These are phyloP conservation scores for Apiotrichum porosum DNA, from an alignment of 1,284 basidiomycete species.

Conservation along the genomic window DNA sequence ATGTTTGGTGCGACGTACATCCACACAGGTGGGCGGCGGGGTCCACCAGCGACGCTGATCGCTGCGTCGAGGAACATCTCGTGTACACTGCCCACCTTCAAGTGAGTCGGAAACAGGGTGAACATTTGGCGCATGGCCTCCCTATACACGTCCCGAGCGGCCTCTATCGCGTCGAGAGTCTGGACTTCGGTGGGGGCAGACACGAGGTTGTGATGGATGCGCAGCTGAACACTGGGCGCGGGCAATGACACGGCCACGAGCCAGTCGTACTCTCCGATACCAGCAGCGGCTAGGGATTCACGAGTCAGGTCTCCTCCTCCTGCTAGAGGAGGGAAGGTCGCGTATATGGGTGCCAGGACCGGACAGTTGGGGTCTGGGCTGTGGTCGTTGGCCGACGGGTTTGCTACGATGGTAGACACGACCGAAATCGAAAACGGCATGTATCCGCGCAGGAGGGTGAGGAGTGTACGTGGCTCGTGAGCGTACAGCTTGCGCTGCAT, in stretches of 20 bases:
- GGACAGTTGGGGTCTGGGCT: too few relatives aligned
- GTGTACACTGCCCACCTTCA: conserved; percentile 10
- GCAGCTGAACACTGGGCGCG: conserved; percentile 14
- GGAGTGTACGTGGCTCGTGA: conserved; percentile 11
- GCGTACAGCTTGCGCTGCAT: conserved; percentile 14
- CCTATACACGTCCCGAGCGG: background rate
- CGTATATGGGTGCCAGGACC: conserved; percentile 1
- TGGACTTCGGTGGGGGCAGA: background rate
- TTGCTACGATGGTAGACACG: conserved; percentile 12
- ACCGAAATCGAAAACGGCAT: conserved; percentile 16
- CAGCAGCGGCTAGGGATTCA: background rate
- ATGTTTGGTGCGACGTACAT: background rate
- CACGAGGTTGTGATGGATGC: conserved; percentile 19
- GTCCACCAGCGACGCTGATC: background rate
- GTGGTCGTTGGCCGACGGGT: background rate
- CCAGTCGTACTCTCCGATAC: conserved; percentile 9
- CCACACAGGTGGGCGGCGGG: background rate
- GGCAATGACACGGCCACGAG: conserved; percentile 16
- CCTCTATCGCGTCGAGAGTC: conserved; percentile 1
- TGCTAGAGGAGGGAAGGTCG: conserved; percentile 4
- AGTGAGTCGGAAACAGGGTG: background rate
- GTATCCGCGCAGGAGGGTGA: conserved; percentile 14
- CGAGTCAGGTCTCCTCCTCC: background rate
- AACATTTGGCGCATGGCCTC: conserved; percentile 1
- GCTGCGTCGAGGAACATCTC: conserved; percentile 9